A percentile compares a stretch with the other conserved stretches of the same genome.
phyloP scores from a whole-genome alignment of 2,329 filamentous ascomycete genomes.

The Colletotrichum cereale region DNA sequence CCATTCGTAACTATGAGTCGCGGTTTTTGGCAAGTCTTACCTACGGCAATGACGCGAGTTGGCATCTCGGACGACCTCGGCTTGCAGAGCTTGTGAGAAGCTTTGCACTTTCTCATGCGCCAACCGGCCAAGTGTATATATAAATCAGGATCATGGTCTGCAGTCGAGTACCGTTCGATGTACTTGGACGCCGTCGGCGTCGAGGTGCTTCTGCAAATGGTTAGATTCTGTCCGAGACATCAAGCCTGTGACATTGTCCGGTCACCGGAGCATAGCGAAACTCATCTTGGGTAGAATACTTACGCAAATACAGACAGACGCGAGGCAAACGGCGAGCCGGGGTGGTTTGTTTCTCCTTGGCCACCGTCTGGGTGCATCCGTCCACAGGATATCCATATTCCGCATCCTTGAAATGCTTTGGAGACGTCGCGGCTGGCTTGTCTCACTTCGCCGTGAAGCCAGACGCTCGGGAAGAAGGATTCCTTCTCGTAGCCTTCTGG shows the following conservation, averaged over 20 bases:
- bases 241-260: neutral
- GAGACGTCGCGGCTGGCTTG: neutral
- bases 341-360: neutral
- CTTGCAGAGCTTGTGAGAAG: conserved; percentile 9
- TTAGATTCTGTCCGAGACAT: neutral
- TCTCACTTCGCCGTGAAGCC: conserved; percentile 14
- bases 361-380: conserved; percentile 6
- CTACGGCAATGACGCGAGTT: conserved; percentile 12
- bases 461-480: conserved; percentile 6
- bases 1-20: neutral
- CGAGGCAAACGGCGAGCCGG: conserved; percentile 2
- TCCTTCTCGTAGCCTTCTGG: neutral
- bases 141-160: conserved; percentile 1
- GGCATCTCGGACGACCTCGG: conserved; percentile 18
- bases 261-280: neutral
- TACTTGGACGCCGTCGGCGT: conserved; percentile 1
- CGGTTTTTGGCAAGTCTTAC: neutral
- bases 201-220: neutral
- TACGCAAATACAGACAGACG: conserved; percentile 7
- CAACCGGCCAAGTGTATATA: conserved; percentile 2
- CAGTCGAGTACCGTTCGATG: conserved; percentile 5
- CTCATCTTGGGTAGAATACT: neutral
- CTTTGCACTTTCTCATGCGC: conserved; percentile 4
- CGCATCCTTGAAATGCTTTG: neutral
- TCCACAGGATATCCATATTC: conserved; percentile 11